phyloP scores from a whole-genome alignment of 768 basidiomycete genomes.

The Sutorius australiensis region DNA sequence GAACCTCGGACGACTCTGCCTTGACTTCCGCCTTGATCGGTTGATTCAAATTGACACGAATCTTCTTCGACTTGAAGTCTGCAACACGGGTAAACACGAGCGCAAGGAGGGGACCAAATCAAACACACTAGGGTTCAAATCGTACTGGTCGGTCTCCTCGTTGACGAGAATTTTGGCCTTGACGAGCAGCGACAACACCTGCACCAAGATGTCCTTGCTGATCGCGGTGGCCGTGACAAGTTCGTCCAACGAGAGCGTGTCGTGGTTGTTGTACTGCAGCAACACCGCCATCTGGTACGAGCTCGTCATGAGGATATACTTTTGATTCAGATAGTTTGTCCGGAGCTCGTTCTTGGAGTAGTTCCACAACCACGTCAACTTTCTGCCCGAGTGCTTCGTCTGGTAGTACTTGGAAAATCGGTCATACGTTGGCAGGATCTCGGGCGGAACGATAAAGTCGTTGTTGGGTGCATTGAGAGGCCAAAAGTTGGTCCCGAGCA shows the following conservation, averaged over 20 bases:
- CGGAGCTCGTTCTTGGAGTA: constrained; percentile 95
- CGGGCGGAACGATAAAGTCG: constrained; percentile 85
- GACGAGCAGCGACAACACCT: constrained; percentile 58
- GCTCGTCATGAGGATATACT: constrained; percentile 94
- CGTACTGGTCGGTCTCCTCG: constrained; percentile 86
- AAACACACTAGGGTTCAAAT: constrained; percentile 74
- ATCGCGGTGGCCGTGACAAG: constrained; percentile 76
- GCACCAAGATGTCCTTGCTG: constrained; percentile 73
- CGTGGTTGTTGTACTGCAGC: constrained; percentile 88
- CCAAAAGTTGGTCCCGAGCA: constrained; percentile 96
- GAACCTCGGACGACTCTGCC: constrained; percentile 82
- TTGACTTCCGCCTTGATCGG: constrained; percentile 95
- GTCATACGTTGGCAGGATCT: constrained; percentile 84
- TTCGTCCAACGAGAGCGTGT: constrained; percentile 80
- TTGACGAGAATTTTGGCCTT: constrained; percentile 89
- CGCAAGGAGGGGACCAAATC: neutral
- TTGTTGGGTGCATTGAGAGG: constrained; percentile 79
- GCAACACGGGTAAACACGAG: constrained; percentile 2
- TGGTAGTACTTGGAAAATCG: constrained; percentile 93
- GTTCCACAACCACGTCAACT: constrained; percentile 98
- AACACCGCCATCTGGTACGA: constrained; percentile 95
- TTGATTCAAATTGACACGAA: constrained; percentile 84
- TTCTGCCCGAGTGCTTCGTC: constrained; percentile 89
- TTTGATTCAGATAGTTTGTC: constrained; percentile 89
- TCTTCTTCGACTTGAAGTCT: constrained; percentile 94